Conservation (phyloP, 78 protist species). For the Dictyostelium capitatum region DNA sequence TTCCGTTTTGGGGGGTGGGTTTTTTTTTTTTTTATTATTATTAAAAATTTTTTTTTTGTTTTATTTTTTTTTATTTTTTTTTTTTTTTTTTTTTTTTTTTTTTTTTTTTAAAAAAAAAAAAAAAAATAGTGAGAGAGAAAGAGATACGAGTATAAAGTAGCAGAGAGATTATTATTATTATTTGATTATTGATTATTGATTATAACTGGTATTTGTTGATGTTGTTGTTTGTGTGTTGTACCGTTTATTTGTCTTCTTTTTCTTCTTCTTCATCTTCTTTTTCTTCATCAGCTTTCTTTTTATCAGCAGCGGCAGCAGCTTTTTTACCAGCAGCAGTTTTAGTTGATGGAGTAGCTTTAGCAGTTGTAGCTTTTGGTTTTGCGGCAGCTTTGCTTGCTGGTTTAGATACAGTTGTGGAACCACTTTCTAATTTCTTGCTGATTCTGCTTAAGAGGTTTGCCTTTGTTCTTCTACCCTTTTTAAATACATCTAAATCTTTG, state of each 20-base stretch:
- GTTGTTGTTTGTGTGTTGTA: too few species aligned
- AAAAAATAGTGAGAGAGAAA: too few species aligned
- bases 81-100: too few species aligned
- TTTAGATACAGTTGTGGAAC: background rate
- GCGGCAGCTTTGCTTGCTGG: background rate
- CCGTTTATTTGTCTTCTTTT: background rate
- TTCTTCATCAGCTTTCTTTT: background rate
- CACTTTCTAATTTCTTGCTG: background rate
- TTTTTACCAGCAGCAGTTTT: background rate
- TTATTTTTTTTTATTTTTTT: too few species aligned
- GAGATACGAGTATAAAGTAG: too few species aligned
- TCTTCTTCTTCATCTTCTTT: background rate
- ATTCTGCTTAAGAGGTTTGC: background rate
- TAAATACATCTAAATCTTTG: background rate
- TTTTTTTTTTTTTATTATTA: too few species aligned
- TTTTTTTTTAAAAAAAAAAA: too few species aligned
- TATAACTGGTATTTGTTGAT: too few species aligned
- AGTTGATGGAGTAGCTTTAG: background rate
- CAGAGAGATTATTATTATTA: too few species aligned
- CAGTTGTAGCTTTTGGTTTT: background rate
- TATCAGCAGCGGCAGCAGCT: background rate
- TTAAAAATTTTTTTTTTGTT: too few species aligned
- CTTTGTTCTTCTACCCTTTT: conserved; percentile 14
- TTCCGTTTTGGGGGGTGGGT: too few species aligned
- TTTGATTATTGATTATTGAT: too few species aligned